phyloP scores from a whole-genome alignment of 1,284 basidiomycete genomes.

The Cryptococcus jaspeensis region DNA sequence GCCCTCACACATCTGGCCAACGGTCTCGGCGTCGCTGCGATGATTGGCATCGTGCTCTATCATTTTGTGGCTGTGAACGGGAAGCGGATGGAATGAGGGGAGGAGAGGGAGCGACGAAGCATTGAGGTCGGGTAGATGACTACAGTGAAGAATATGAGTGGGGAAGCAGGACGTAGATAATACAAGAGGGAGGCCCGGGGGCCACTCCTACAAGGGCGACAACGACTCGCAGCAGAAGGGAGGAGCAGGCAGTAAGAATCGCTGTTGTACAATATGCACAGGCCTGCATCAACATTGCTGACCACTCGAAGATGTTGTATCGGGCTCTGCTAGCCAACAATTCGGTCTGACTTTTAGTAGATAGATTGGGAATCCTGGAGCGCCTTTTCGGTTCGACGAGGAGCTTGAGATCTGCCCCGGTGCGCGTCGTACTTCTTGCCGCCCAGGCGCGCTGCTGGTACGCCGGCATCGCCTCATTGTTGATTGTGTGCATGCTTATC shows the following conservation, averaged over 20 bases:
- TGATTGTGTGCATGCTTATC: no score
- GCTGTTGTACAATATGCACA: constrained; percentile 17
- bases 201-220: not conserved
- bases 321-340: no score
- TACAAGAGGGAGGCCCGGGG: no score
- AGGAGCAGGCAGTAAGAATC: not conserved
- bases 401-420: no score
- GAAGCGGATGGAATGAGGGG: constrained; percentile 45
- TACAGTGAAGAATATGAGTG: not conserved
- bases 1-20: constrained; percentile 82
- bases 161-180: no score
- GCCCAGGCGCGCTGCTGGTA: no score
- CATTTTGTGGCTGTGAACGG: constrained; percentile 84
- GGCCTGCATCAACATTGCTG: not conserved
- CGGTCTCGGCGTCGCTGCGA: constrained; percentile 73
- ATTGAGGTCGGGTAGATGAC: not conserved
- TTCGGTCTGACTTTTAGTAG: no score
- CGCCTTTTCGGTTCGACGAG: no score
- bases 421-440: no score
- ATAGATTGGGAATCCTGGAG: no score
- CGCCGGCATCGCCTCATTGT: no score
- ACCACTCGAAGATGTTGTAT: no score
- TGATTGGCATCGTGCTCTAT: constrained; percentile 78
- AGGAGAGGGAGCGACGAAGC: constrained; percentile 14
- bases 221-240: not conserved